Evolutionary conservation across 768 basidiomycete species (phyloP).

Genomic region (Chalciporus sphaerocephalus): DNA sequence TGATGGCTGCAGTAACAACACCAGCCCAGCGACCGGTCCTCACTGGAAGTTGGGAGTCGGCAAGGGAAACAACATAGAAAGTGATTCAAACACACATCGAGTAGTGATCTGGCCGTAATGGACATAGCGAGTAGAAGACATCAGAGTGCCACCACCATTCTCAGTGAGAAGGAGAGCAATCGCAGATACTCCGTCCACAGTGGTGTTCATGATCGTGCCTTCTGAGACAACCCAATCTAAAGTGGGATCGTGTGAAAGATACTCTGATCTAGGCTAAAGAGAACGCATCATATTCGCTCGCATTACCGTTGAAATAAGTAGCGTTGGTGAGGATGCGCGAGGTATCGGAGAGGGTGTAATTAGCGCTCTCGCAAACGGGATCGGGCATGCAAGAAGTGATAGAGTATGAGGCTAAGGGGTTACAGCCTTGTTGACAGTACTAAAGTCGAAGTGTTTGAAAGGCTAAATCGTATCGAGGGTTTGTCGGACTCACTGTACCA

Average conservation of each 20-base stretch:
- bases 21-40: slow-evolving; percentile 79
- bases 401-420: slow-evolving; percentile 64
- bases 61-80: not conserved
- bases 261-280: not conserved
- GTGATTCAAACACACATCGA: slow-evolving; percentile 36
- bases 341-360: slow-evolving; percentile 57
- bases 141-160: slow-evolving; percentile 67
- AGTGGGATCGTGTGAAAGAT: not conserved
- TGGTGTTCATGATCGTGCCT: slow-evolving; percentile 62
- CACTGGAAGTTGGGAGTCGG: slow-evolving; percentile 37
- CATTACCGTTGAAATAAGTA: slow-evolving; percentile 71
- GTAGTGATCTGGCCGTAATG: slow-evolving; percentile 78
- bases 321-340: slow-evolving; percentile 63
- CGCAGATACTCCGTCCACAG: slow-evolving; percentile 53
- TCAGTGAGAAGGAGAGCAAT: slow-evolving; percentile 66
- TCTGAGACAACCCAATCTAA: slow-evolving; percentile 70
- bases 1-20: slow-evolving; percentile 81
- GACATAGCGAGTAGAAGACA: slow-evolving; percentile 77
- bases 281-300: slow-evolving; percentile 54
- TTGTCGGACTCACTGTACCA: slow-evolving; percentile 31
- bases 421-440: slow-evolving; percentile 87
- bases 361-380: slow-evolving; percentile 64
- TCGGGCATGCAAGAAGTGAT: slow-evolving; percentile 64
- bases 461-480: not conserved
- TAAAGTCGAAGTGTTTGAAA: slow-evolving; percentile 26